Percentiles rank a stretch among this genome's conserved stretches.
phyloP scores from a whole-genome alignment of 2,329 filamentous ascomycete species.

The Aureobasidium pullulans region DNA sequence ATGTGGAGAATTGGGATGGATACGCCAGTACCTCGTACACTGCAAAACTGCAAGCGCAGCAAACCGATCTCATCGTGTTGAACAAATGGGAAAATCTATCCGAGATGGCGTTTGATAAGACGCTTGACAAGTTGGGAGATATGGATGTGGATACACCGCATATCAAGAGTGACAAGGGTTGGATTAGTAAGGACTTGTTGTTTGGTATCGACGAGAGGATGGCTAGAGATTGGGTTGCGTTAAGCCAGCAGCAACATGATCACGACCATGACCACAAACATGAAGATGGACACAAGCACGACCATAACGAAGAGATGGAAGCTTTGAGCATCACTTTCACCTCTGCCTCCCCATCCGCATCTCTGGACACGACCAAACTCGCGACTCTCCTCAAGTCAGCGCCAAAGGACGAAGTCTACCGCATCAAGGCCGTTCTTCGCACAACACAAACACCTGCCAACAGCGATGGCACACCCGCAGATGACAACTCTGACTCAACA shows the following conservation, averaged over 20 bases:
- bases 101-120: slow-evolving; percentile 69
- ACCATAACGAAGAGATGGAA: slow-evolving; percentile 79
- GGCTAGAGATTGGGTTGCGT: slow-evolving; percentile 42
- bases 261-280: slow-evolving; percentile 35
- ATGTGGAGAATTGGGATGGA: slow-evolving; percentile 90
- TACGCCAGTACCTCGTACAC: slow-evolving; percentile 90
- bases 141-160: slow-evolving; percentile 68
- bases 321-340: slow-evolving; percentile 70
- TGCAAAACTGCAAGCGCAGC: slow-evolving; percentile 77
- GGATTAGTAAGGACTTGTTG: slow-evolving; percentile 69
- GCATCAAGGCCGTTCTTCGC: slow-evolving; percentile 71
- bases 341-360: slow-evolving; percentile 20
- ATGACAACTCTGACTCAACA: slow-evolving; percentile 26
- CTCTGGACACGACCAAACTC: slow-evolving; percentile 52
- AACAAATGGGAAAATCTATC: slow-evolving; percentile 83
- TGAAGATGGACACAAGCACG: slow-evolving; percentile 33
- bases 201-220: slow-evolving; percentile 84
- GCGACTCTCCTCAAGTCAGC: slow-evolving; percentile 61
- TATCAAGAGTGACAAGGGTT: slow-evolving; percentile 77
- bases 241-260: slow-evolving; percentile 30
- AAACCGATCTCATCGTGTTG: slow-evolving; percentile 83
- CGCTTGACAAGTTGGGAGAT: slow-evolving; percentile 71
- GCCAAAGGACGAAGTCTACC: slow-evolving; percentile 89
- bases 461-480: slow-evolving; percentile 19
- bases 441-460: slow-evolving; percentile 31